Percentiles rank a stretch among this genome's conserved stretches.
These are phyloP conservation scores for Madurella mycetomatis DNA, from an alignment of 2,329 filamentous ascomycete genomes.

Conservation along the genomic window DNA sequence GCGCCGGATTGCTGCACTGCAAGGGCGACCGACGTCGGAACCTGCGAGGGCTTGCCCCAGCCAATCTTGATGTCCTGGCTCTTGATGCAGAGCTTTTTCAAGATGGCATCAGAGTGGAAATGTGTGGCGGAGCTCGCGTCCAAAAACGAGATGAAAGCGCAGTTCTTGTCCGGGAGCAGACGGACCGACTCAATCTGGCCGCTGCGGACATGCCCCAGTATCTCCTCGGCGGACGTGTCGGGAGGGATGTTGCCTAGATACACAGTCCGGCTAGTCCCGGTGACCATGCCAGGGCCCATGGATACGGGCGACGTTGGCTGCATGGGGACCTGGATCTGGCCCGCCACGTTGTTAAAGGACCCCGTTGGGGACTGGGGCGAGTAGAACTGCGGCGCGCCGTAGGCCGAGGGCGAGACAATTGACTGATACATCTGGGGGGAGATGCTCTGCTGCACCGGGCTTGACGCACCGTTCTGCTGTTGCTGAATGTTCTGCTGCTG, in stretches of 20 bases:
- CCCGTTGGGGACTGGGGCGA: conserved; percentile 81
- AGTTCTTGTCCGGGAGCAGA: conserved; percentile 97
- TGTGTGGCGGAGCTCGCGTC: conserved; percentile 97
- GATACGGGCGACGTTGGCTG: conserved; percentile 70
- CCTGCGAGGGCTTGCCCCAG: conserved; percentile 98
- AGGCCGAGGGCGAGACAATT: conserved; percentile 79
- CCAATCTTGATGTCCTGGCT: conserved; percentile 99
- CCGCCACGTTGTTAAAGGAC: conserved; percentile 58
- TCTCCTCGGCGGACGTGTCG: conserved; percentile 94
- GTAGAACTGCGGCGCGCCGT: conserved; percentile 77
- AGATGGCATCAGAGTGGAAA: conserved; percentile 98
- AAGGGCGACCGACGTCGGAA: conserved; percentile 93
- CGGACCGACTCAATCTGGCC: conserved; percentile 99
- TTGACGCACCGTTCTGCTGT: conserved; percentile 61
- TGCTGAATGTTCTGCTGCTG: conserved; percentile 50
- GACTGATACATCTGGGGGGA: conserved; percentile 80
- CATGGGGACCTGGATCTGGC: conserved; percentile 53
- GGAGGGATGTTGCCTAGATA: conserved; percentile 98
- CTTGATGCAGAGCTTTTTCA: conserved; percentile 98
- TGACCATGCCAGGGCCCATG: conserved; percentile 74
- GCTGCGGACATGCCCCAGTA: conserved; percentile 90
- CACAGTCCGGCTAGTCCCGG: conserved; percentile 90
- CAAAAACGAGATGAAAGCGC: conserved; percentile 97
- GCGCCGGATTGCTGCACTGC: conserved; percentile 96
- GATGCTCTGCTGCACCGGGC: conserved; percentile 71